Base-by-base conservation (phyloP, 371 early-diverging fungal genomes). In the Mortierella sp. region DNA sequence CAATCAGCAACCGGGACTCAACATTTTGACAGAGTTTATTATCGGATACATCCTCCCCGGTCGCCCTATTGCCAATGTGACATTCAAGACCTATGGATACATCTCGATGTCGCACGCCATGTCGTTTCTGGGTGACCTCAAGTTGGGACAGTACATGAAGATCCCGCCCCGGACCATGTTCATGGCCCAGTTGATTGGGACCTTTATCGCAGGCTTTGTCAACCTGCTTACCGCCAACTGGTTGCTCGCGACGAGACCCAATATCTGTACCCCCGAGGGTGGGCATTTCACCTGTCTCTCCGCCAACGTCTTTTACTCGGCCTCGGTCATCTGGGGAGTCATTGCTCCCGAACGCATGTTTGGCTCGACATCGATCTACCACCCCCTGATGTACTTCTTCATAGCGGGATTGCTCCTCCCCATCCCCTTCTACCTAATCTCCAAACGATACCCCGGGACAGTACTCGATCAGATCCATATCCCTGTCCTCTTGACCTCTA, bases 321-420 rank as follows among this genome's bases (percentile, higher is more conserved):
- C 84, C 32, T 84, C 84, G 2, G 84, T 80, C 27, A 80, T 80
- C 29, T 77, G 94, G 96, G 96, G 95, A n/a, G 91, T 93, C 18
- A 91, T 96, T 43, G 95, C 95, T 2, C 96, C 96, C 5, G 76
- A 83, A 21, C 89, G 88, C 35, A 92, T 94, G 91, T 96, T 95
- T 88, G 95, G 95, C 10, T 82, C 89, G 5, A 80, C 72, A 3
- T 91, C 93, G 2, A 83, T 88, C 12, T 96, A 96, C 88, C 91
- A 91, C 70, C 84, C 91, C 3, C 51, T 91, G 27, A 79, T 91
- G 54, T 93, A 89, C 80, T 84, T 90, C 63, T 93, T 94, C 80
- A 55, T 93, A n/a, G 70, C 92, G 71, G 95, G 95, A 10, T 74
- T 91, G 16, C 44, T 94, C 29, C 81, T 92, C 55, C 93, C 94